Conservation (phyloP, 1,139 yeast species). For the Hansenula lynferdii region DNA sequence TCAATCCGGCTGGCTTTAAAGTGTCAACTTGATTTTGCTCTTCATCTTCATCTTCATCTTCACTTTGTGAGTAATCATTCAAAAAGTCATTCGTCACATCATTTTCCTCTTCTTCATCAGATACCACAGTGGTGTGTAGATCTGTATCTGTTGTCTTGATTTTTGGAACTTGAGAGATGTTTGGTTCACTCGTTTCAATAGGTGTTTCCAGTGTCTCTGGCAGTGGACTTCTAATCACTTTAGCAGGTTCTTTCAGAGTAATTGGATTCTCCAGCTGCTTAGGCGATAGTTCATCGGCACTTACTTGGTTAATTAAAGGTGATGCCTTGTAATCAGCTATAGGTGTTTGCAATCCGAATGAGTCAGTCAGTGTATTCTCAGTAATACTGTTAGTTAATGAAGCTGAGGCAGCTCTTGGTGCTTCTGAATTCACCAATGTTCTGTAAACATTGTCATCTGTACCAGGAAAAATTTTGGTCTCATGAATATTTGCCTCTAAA, state of each 20-base stretch:
- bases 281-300: not conserved
- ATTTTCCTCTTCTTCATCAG: too few species aligned
- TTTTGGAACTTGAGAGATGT: not conserved
- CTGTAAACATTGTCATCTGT: conserved; percentile 12
- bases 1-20: conserved; percentile 11
- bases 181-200: not conserved
- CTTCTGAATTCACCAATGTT: not conserved
- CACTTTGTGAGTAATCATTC: conserved; percentile 15
- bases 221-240: not conserved
- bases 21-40: conserved; percentile 37
- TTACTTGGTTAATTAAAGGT: conserved; percentile 12
- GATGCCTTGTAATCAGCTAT: conserved; percentile 11
- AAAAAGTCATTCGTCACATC: conserved; percentile 10
- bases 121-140: too few species aligned
- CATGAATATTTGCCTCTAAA: conserved; percentile 26
- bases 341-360: not conserved
- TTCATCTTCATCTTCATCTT: conserved; percentile 9
- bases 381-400: too few species aligned
- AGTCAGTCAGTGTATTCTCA: not conserved
- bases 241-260: not conserved
- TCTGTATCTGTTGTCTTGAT: conserved; percentile 1
- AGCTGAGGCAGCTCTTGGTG: too few species aligned
- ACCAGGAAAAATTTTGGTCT: conserved; percentile 28
- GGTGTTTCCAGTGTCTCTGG: too few species aligned
- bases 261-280: too few species aligned